These are phyloP conservation scores for Pichia insulana DNA, from an alignment of 805 yeast species.

Conservation along the genomic window DNA sequence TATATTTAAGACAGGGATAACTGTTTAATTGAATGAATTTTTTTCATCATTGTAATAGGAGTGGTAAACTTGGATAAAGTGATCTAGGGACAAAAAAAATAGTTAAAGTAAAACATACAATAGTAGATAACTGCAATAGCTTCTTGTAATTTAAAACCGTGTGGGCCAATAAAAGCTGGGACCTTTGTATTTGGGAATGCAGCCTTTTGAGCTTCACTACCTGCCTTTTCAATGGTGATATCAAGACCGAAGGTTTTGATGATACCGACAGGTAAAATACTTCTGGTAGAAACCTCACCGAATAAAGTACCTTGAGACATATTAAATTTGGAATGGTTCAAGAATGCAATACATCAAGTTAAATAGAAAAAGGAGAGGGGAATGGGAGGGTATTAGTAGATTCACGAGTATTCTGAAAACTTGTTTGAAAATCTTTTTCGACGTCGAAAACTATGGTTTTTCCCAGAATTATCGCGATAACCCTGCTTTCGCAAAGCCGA, in stretches of 20 bases:
- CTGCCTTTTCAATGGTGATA: constrained; percentile 27
- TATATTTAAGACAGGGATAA: constrained; percentile 80
- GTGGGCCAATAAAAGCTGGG: constrained; percentile 64
- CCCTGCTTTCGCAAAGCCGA: not conserved
- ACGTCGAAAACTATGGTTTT: no score
- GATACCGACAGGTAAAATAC: constrained; percentile 30
- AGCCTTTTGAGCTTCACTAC: constrained; percentile 31
- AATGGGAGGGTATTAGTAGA: no score
- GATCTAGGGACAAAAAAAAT: not conserved
- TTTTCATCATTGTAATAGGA: constrained; percentile 45
- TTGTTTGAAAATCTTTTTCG: no score
- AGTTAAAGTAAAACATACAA: constrained; percentile 22
- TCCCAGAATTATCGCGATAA: no score
- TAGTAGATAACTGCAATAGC: constrained; percentile 55
- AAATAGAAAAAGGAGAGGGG: not conserved
- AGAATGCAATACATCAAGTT: not conserved
- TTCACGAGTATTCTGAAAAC: no score
- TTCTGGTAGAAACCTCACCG: constrained; percentile 27
- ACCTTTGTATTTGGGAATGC: constrained; percentile 57
- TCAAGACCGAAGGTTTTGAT: constrained; percentile 55
- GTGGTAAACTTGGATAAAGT: not conserved
- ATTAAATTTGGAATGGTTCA: constrained; percentile 6
- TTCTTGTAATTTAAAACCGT: constrained; percentile 68
- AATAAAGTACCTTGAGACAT: constrained; percentile 31
- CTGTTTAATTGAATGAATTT: constrained; percentile 46